Conservation (phyloP, 371 early-diverging fungal species). For the Sanchytrium tribonematis region DNA sequence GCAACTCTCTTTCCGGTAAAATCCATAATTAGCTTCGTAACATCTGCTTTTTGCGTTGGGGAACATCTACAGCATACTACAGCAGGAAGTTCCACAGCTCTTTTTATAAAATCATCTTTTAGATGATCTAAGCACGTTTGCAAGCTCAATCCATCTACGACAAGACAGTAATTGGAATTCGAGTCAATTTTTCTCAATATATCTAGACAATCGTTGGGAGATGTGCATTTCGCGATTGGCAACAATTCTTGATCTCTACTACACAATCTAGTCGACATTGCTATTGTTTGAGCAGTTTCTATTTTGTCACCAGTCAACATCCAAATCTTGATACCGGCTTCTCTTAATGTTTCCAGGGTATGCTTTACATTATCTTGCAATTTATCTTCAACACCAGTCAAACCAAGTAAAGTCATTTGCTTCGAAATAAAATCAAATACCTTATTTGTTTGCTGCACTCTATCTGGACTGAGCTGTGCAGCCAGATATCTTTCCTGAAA, state of each 20-base stretch:
- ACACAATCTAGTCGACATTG: constrained; percentile 70
- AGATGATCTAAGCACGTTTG: constrained; percentile 35
- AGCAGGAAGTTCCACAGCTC: constrained; percentile 45
- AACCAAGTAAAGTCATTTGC: constrained; percentile 71
- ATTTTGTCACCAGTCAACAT: constrained; percentile 99
- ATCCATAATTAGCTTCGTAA: constrained; percentile 56
- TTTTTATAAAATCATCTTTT: constrained; percentile 47
- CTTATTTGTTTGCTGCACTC: background rate
- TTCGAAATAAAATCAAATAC: constrained; percentile 29
- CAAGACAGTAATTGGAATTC: background rate
- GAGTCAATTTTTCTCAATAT: background rate
- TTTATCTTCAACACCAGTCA: constrained; percentile 98
- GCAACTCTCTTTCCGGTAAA: constrained; percentile 45
- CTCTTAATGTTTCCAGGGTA: constrained; percentile 69
- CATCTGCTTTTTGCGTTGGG: constrained; percentile 96
- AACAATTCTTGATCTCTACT: constrained; percentile 17
- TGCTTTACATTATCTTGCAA: constrained; percentile 79
- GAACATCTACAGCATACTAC: constrained; percentile 95
- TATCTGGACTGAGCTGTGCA: constrained; percentile 5
- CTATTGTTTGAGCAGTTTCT: constrained; percentile 96
- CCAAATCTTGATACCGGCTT: constrained; percentile 94
- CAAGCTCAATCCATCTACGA: background rate
- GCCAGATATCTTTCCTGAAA: constrained; percentile 9
- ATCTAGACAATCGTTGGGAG: constrained; percentile 22
- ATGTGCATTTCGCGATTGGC: background rate